Evolutionary conservation across 148 eudicot genomes (phyloP).

Genomic region (Rhododendron simsii): DNA sequence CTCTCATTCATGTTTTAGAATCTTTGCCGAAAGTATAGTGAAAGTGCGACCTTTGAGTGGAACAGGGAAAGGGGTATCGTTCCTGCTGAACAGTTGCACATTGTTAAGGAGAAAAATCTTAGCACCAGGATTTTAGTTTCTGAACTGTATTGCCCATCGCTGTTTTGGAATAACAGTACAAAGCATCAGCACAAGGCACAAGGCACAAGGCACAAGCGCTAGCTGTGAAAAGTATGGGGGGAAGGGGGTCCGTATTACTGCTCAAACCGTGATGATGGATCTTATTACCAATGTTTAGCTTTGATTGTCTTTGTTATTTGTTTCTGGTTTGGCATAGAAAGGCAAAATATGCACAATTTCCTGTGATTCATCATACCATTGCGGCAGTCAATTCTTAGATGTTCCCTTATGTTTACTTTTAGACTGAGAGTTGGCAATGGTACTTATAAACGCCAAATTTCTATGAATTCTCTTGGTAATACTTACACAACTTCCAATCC

Average conservation of each 20-base stretch:
- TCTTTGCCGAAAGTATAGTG: neutral
- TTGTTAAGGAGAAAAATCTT: neutral
- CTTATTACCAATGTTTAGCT: neutral
- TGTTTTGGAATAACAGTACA: neutral
- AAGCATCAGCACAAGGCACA: neutral
- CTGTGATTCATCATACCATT: neutral
- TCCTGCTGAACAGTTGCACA: neutral
- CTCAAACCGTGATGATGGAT: neutral
- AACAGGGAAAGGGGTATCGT: neutral
- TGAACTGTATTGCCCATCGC: neutral
- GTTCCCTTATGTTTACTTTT: neutral
- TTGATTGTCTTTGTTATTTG: neutral
- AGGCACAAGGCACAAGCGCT: neutral
- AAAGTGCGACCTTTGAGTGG: neutral
- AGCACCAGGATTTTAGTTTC: neutral
- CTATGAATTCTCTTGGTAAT: neutral
- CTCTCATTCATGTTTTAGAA: neutral
- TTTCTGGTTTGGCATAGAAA: neutral
- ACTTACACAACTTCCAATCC: conserved; percentile 7
- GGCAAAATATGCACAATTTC: neutral
- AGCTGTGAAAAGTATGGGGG: neutral
- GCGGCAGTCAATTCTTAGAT: neutral
- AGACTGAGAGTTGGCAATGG: neutral
- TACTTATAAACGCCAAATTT: neutral
- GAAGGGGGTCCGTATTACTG: neutral